phyloP scores from a whole-genome alignment of 2,329 filamentous ascomycete genomes.

The Beauveria australis region DNA sequence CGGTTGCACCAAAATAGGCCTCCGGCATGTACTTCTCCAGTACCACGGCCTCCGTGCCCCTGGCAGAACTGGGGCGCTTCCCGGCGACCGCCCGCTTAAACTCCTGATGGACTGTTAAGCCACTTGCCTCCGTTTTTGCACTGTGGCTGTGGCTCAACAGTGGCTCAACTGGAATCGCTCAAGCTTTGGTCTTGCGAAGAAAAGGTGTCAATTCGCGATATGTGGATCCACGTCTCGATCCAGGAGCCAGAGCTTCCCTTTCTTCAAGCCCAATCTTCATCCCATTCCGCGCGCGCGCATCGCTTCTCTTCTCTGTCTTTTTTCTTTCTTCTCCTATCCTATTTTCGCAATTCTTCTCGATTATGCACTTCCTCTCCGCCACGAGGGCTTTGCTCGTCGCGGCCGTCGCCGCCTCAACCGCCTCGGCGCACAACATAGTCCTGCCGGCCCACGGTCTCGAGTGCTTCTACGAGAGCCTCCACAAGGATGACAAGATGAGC shows the following conservation, averaged over 20 bases:
- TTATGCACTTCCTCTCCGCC: constrained; percentile 36
- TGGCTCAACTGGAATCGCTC: neutral
- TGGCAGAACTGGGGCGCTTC: constrained; percentile 1
- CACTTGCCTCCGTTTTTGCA: no score
- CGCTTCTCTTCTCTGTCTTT: neutral
- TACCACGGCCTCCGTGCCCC: neutral
- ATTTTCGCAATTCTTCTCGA: constrained; percentile 7
- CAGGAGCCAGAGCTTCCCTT: constrained; percentile 11
- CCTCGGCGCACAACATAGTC: constrained; percentile 89
- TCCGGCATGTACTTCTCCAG: neutral
- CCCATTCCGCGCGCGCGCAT: neutral
- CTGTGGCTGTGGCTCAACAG: neutral
- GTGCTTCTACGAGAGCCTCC: constrained; percentile 93
- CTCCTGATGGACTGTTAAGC: neutral
- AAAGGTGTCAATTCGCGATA: constrained; percentile 16
- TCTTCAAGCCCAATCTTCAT: neutral
- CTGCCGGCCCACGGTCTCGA: constrained; percentile 87
- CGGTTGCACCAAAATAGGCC: neutral
- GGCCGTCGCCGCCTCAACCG: constrained; percentile 41
- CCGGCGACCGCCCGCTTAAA: neutral
- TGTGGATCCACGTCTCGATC: constrained; percentile 10
- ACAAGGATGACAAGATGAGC: constrained; percentile 95
- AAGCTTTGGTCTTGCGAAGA: constrained; percentile 10
- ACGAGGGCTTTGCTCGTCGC: constrained; percentile 36
- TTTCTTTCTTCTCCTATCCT: constrained; percentile 1